Percentiles rank a stretch among this genome's conserved stretches.
Evolutionary conservation across 495 filamentous ascomycete species (phyloP).

Genomic region (Xylaria intraflava): DNA sequence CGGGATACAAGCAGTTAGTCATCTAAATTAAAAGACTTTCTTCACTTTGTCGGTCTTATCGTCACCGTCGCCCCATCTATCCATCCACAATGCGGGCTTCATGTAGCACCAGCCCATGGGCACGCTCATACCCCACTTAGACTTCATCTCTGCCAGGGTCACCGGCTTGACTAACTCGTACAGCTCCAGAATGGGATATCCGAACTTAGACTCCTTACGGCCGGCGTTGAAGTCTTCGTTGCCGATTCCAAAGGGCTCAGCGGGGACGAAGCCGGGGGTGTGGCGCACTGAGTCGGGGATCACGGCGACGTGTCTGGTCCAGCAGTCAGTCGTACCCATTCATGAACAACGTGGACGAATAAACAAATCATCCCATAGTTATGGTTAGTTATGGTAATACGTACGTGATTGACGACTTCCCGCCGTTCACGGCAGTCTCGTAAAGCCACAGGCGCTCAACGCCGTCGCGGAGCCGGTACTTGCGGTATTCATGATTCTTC

Average conservation of each 20-base stretch:
- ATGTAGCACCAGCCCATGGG: conserved; percentile 31
- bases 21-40: conserved; percentile 13
- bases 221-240: conserved; percentile 39
- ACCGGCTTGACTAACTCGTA: conserved; percentile 26
- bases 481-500: conserved; percentile 38
- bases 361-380: background rate
- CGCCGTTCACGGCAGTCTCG: conserved; percentile 13
- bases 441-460: conserved; percentile 29
- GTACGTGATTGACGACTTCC: conserved; percentile 8
- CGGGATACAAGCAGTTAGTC: background rate
- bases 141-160: conserved; percentile 20
- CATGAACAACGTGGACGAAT: background rate
- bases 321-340: background rate
- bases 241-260: conserved; percentile 29
- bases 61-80: conserved; percentile 12
- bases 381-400: background rate
- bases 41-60: conserved; percentile 10
- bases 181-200: conserved; percentile 31
- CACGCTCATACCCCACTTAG: conserved; percentile 20
- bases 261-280: conserved; percentile 27
- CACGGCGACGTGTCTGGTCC: conserved; percentile 17
- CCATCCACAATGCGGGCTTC: conserved; percentile 11
- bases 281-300: conserved; percentile 12
- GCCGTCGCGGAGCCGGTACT: conserved; percentile 30
- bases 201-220: conserved; percentile 29